Evolutionary conservation across 257 asterid genomes (phyloP).

Genomic region (Capsicum rhomboideum): DNA sequence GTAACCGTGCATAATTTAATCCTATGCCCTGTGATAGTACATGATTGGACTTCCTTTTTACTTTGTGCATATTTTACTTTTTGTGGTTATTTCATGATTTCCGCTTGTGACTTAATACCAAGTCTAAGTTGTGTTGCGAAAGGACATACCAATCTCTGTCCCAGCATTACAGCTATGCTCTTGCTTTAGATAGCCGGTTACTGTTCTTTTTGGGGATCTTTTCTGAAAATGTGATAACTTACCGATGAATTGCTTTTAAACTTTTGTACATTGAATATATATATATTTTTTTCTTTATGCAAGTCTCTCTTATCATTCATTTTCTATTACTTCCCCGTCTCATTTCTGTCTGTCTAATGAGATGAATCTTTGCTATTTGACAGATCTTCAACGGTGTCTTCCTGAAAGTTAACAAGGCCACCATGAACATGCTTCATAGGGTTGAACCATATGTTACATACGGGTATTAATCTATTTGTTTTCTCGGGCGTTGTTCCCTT

Average conservation of each 20-base stretch:
- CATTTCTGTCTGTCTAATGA: not conserved
- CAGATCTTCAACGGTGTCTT: slow-evolving; percentile 75
- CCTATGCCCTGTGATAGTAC: not conserved
- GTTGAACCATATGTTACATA: slow-evolving; percentile 77
- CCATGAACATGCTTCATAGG: slow-evolving; percentile 61
- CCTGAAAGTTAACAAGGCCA: slow-evolving; percentile 69
- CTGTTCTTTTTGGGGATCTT: not conserved
- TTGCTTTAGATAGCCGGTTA: not conserved
- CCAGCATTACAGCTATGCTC: not conserved
- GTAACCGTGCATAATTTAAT: not conserved
- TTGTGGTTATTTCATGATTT: not conserved
- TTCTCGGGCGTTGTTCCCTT: not conserved
- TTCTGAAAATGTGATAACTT: not conserved
- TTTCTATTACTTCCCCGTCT: not conserved
- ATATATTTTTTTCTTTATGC: not conserved
- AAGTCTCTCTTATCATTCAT: not conserved
- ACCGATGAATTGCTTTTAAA: not conserved
- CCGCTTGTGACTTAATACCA: not conserved
- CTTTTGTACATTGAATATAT: not conserved
- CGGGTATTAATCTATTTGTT: slow-evolving; percentile 25
- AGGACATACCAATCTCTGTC: not conserved
- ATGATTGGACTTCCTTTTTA: not conserved
- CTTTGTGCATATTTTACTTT: not conserved
- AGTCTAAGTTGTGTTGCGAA: not conserved
- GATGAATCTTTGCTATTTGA: not conserved